Evolutionary conservation across 2,329 filamentous ascomycete genomes (phyloP), one percentile per base, ranked within the genome.

Genomic region (Ceratocystis albifundus): DNA sequence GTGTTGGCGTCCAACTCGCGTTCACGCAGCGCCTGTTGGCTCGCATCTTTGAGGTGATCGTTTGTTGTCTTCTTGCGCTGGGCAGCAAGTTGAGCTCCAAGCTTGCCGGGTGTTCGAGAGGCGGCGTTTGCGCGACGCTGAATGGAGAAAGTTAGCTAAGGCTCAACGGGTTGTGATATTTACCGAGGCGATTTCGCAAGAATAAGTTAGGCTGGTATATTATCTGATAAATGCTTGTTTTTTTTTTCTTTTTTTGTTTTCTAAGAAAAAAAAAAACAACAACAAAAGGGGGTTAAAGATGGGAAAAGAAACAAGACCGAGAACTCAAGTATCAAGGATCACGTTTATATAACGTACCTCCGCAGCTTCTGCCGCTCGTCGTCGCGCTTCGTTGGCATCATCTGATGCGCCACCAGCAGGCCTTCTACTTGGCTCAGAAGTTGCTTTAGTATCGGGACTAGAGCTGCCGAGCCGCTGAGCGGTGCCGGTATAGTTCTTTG

Each of bases 41-140:
- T 90, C 3, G 80, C 82, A 70, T 88, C 82, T 69, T 85, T 84
- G 62, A 96, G 77, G 0, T 85, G 86, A 68, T 87, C 84, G 36
- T 77, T 80, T 65, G 85, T 81, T 7, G 88, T 90, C 77, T 89
- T 84, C 71, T 84, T 85, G 77, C 88, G 89, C 76, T 96, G 88
- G 45, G 85, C 86, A 65, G 86, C 82, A 15, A 96, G 79, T 73
- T 91, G 86, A 41, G 80, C 77, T 44, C 82, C 82, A 12, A 95
- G 79, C 73, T 90, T 92, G 17, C 89, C 86, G 22, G 44, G n/a
- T 71, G 84, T 84, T 61, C 77, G 77, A 75, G 78, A 84, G 68
- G 75, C 77, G 61, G 80, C 74, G 44, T 85, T 83, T 22, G 85
- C 85, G 70, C 89, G 83, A 73, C 87, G 86, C 88, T 91, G 70